Evolutionary conservation across 1,284 basidiomycete genomes (phyloP).

Genomic region (Singerocomus inundabilis): DNA sequence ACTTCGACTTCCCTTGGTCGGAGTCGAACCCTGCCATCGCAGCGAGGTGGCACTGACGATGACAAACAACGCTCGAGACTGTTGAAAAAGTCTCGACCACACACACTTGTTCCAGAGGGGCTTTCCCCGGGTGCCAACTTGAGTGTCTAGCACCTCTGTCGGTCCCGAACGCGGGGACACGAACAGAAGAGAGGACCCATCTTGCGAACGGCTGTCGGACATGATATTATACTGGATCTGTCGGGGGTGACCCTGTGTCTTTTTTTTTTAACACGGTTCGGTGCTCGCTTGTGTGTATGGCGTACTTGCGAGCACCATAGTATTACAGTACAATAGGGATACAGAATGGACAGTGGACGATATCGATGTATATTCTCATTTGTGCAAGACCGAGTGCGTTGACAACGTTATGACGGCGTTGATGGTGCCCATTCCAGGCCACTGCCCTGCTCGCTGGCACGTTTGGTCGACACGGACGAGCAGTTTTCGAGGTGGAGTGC

Average conservation of each 20-base stretch:
- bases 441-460: too few relatives aligned
- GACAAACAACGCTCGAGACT: conserved; percentile 42
- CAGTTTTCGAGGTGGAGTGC: too few relatives aligned
- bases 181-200: not conserved
- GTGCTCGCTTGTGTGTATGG: too few relatives aligned
- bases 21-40: conserved; percentile 60
- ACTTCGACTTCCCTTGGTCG: conserved; percentile 38
- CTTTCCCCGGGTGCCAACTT: conserved; percentile 24
- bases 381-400: too few relatives aligned
- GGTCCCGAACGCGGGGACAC: not conserved
- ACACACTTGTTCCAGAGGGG: conserved; percentile 25
- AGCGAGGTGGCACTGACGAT: conserved; percentile 34
- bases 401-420: too few relatives aligned
- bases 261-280: too few relatives aligned
- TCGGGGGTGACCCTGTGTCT: conserved; percentile 15
- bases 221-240: conserved; percentile 18
- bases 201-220: conserved; percentile 3
- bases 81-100: conserved; percentile 49
- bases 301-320: too few relatives aligned
- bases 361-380: too few relatives aligned
- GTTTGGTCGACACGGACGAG: too few relatives aligned
- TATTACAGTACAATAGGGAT: too few relatives aligned
- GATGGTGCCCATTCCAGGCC: too few relatives aligned
- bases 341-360: too few relatives aligned
- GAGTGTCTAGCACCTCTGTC: conserved; percentile 19